phyloP scores from a whole-genome alignment of 2,329 filamentous ascomycete species.

The Microdochium trichocladiopsis region DNA sequence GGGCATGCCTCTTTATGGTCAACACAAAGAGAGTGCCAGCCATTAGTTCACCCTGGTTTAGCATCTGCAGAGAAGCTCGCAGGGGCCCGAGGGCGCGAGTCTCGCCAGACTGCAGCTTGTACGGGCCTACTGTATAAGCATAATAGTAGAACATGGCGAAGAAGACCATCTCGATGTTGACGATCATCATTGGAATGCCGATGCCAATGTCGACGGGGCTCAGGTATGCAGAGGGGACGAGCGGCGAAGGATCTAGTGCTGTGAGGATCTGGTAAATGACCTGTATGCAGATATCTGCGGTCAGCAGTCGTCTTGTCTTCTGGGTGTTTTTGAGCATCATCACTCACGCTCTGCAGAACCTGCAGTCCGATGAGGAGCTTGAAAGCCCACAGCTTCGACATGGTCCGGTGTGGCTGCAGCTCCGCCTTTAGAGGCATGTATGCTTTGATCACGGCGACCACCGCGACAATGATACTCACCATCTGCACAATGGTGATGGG shows the following conservation, averaged over 20 bases:
- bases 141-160: conserved; percentile 1
- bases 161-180: conserved; percentile 1
- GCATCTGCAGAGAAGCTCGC: too few relatives aligned
- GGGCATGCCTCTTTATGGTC: too few relatives aligned
- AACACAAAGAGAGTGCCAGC: too few relatives aligned
- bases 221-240: not conserved
- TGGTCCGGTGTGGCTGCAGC: not conserved
- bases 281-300: not conserved
- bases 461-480: conserved; percentile 12
- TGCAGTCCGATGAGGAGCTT: not conserved
- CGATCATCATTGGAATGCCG: conserved; percentile 1
- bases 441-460: conserved; percentile 13
- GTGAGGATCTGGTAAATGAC: not conserved
- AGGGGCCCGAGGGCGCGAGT: too few relatives aligned
- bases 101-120: too few relatives aligned
- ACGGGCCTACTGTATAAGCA: not conserved
- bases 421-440: conserved; percentile 9
- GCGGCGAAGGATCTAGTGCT: not conserved
- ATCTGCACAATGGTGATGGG: conserved; percentile 20
- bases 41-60: too few relatives aligned
- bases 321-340: too few relatives aligned
- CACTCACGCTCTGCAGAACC: not conserved
- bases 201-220: conserved; percentile 1
- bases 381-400: conserved; percentile 1
- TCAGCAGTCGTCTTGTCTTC: too few relatives aligned